A percentile compares a stretch with the other conserved stretches of the same genome.
Evolutionary conservation across 1,284 basidiomycete species (phyloP).

Genomic region (Cryptococcus wingfieldii): DNA sequence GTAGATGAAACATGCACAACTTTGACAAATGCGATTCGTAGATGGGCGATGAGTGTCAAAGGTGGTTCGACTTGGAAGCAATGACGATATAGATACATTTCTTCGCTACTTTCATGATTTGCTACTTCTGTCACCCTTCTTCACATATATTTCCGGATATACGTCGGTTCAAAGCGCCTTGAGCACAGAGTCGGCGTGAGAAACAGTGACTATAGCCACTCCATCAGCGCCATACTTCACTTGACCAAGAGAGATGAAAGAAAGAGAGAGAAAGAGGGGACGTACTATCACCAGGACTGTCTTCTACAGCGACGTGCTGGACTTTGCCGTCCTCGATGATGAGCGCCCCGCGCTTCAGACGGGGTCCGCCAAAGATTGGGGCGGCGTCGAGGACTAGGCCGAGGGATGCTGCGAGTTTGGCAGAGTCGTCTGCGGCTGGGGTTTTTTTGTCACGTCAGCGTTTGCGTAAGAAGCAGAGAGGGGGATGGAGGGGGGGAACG

Average conservation of each 20-base stretch:
- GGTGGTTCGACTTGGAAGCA: too few species aligned
- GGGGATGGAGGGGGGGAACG: slow-evolving; percentile 7
- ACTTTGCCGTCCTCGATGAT: slow-evolving; percentile 56
- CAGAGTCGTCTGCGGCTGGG: slow-evolving; percentile 62
- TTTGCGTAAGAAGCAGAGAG: too few species aligned
- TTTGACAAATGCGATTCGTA: too few species aligned
- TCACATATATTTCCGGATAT: too few species aligned
- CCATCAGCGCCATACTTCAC: not conserved
- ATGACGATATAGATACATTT: too few species aligned
- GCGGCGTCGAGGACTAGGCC: slow-evolving; percentile 65
- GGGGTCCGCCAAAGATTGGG: slow-evolving; percentile 59
- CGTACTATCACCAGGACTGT: slow-evolving; percentile 53
- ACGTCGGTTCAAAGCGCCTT: slow-evolving; percentile 33
- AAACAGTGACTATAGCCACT: slow-evolving; percentile 52
- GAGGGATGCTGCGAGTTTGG: slow-evolving; percentile 56
- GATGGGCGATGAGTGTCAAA: too few species aligned
- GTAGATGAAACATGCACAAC: too few species aligned
- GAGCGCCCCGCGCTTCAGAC: slow-evolving; percentile 58
- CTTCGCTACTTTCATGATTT: too few species aligned
- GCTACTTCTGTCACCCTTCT: too few species aligned
- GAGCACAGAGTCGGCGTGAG: slow-evolving; percentile 59
- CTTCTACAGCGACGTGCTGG: slow-evolving; percentile 58
- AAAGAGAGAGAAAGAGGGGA: not conserved
- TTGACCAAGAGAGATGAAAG: too few species aligned
- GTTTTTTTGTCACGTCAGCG: not conserved